Conservation (phyloP, 192 early-diverging fungal species). For the Funneliformis geosporum region DNA sequence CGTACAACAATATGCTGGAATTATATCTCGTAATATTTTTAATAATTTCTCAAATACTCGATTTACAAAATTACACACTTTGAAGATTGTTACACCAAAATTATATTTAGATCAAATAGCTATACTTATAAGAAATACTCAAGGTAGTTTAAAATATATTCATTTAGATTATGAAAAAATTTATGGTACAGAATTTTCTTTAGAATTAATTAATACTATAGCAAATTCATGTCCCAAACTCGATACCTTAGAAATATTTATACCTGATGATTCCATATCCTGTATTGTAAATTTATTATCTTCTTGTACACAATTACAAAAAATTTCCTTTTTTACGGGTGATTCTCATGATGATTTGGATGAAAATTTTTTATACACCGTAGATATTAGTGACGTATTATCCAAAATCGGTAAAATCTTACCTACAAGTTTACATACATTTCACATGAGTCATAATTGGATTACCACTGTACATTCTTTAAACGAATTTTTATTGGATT, state of each 20-base stretch:
- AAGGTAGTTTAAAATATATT: neutral
- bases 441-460: neutral
- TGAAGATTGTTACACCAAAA: neutral
- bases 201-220: neutral
- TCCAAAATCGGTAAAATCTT: conserved; percentile 2
- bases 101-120: conserved; percentile 8
- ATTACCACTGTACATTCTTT: neutral
- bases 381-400: neutral
- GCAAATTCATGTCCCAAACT: neutral
- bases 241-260: neutral
- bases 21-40: neutral
- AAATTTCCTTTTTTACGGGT: neutral
- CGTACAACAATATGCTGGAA: neutral
- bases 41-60: neutral
- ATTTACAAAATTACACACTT: neutral
- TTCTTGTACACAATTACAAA: neutral
- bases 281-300: neutral
- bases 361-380: neutral
- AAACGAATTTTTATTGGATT: neutral
- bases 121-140: neutral
- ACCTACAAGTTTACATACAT: neutral
- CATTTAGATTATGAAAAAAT: conserved; percentile 6
- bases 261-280: neutral
- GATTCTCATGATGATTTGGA: neutral
- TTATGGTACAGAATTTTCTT: neutral